These are phyloP conservation scores for Articulospora tetracladia DNA, from an alignment of 495 filamentous ascomycete species.

Conservation along the genomic window DNA sequence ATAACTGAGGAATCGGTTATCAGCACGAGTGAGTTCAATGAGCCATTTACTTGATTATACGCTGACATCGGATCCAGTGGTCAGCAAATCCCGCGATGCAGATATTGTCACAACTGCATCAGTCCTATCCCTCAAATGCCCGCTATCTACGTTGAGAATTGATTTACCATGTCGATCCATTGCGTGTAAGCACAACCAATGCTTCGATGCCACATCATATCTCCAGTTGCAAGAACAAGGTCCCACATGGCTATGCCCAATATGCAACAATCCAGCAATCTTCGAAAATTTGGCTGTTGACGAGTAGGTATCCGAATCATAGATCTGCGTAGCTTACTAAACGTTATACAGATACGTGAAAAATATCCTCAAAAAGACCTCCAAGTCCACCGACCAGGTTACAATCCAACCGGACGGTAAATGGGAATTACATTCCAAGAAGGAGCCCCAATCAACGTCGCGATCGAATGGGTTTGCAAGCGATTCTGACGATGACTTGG, in stretches of 20 bases:
- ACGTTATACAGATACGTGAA: conserved; percentile 68
- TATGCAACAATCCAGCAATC: conserved; percentile 78
- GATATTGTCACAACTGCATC: conserved; percentile 86
- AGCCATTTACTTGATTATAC: neutral
- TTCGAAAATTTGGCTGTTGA: conserved; percentile 84
- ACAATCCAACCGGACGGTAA: conserved; percentile 82
- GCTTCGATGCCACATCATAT: conserved; percentile 93
- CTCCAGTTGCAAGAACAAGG: conserved; percentile 93
- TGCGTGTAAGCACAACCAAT: conserved; percentile 84
- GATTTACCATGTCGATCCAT: conserved; percentile 74
- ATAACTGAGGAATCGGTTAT: conserved; percentile 81
- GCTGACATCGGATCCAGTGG: conserved; percentile 47
- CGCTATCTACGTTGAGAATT: conserved; percentile 80
- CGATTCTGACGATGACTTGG: conserved; percentile 55
- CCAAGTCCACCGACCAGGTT: conserved; percentile 71
- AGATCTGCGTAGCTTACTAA: neutral
- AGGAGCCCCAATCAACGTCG: conserved; percentile 16
- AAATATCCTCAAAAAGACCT: conserved; percentile 73
- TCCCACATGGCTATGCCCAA: conserved; percentile 89
- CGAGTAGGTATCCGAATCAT: conserved; percentile 53
- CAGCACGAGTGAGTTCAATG: conserved; percentile 65
- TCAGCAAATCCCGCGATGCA: conserved; percentile 74
- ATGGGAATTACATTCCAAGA: conserved; percentile 56
- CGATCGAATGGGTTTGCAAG: conserved; percentile 24
- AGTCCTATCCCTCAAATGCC: conserved; percentile 88